Base-by-base conservation (phyloP, 2,329 filamentous ascomycete genomes). In the Aquanectria penicillioides region DNA sequence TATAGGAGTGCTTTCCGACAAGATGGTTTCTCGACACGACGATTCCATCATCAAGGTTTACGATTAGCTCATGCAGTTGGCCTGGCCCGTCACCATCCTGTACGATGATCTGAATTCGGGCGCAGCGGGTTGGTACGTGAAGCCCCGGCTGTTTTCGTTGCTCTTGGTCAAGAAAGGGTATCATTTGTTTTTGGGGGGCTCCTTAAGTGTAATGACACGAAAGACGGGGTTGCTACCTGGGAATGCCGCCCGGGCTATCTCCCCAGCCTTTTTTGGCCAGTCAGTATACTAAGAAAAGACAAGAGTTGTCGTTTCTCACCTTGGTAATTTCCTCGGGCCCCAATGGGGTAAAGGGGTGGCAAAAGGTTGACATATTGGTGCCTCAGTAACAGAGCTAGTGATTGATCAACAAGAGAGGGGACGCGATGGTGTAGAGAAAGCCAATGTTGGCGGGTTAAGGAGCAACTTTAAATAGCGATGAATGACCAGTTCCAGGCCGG, bases 131-230 rank as follows among this genome's bases (percentile, higher is more conserved):
- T 4, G 76, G 75, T 3, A 36, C 43, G 0, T 51, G 22, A 0
- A 36, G 28, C 2, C 26, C 44, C 2, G 57, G 29, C 2, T 70
- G 47, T 0, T 64, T 65, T 2, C 54, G 61, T 40, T 77, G 75
- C 44, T 83, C 78, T 3, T 60, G 65, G 5, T 81, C 77, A 0
- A 86, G 73, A 51, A 77, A 86, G 0, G 51, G 54, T 5, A 81
- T 61, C 74, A 85, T 76, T 13, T 76, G 71, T n/a, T 72, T 69
- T 86, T 86, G 1, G 73, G 70, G 0, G 83, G 83, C 59, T 86
- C 83, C 12, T 70, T 69, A 9, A 86, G 75, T 0, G 80, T 82
- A 59, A 85, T 80, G 52, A 81, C 78, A 4, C 82, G 77, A 63
- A 85, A 86, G 53, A 78, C 75, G 7, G 73, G 63, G 2, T 63